Percentiles rank a stretch among this genome's conserved stretches.
Evolutionary conservation across 768 basidiomycete species (phyloP).

Genomic region (Cystofilobasidium bisporidii): DNA sequence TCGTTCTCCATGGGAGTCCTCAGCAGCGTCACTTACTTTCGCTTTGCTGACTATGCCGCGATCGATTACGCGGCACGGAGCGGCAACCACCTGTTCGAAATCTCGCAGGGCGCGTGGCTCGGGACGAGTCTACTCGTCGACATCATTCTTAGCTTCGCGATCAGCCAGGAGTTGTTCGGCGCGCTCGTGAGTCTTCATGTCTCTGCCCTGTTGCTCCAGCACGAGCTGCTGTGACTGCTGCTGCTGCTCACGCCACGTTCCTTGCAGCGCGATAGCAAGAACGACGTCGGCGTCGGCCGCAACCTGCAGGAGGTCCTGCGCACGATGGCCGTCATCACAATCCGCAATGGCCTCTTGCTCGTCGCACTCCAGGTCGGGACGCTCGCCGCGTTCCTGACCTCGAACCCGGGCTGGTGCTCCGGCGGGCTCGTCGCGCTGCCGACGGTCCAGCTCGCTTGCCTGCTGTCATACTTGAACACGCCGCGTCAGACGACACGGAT

Average conservation of each 20-base stretch:
- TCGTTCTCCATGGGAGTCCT: neutral
- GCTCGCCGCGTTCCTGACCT: neutral
- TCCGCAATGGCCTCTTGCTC: neutral
- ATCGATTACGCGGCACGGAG: neutral
- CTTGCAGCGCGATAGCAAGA: neutral
- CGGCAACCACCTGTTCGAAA: neutral
- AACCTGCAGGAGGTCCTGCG: neutral
- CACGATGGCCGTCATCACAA: neutral
- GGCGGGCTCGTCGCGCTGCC: neutral
- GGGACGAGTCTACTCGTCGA: neutral
- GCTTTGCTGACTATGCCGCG: neutral
- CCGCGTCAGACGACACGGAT: neutral
- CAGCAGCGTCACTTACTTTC: neutral
- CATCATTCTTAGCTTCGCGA: neutral
- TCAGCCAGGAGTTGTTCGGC: neutral
- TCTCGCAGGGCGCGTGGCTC: neutral
- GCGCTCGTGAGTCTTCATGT: neutral
- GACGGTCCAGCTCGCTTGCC: neutral
- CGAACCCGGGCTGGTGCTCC: neutral
- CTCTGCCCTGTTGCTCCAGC: neutral
- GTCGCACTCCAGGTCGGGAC: neutral
- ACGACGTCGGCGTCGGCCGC: constrained; percentile 1
- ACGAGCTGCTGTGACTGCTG: neutral
- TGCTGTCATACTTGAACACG: neutral
- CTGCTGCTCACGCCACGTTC: neutral